Base-by-base conservation (phyloP, 2,329 filamentous ascomycete species). In the Sporothrix globosa region DNA sequence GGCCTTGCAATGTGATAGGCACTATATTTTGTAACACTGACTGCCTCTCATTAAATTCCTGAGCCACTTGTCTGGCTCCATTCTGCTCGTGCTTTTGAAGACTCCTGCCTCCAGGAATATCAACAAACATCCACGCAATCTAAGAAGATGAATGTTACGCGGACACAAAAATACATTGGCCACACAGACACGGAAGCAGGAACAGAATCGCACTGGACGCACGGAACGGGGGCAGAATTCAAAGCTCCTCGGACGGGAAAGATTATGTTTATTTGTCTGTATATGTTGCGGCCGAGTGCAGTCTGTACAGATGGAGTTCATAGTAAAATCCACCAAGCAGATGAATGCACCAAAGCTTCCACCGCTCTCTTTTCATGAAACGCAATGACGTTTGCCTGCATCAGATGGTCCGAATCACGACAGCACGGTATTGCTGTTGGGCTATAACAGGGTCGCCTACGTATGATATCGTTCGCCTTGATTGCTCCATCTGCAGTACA, bases 361-460 rank as follows among this genome's bases (percentile, higher is more conserved):
- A 14, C 7, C 34, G 4, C 46, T 3, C 52, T 27, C 7, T 65
- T 65, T 19, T 21, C 44, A 50, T 50, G 44, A 65, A 65, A 65
- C 61, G 61, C 24, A 50, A 50, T 50, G 44, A 24, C 44, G 61
- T 65, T 14, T 50, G 34, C 44, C 44, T 65, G 61, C 61, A 50
- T 50, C 50, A 27, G 44, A 19, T 14, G 44, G 58, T 27, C 44
- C 24, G 44, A 50, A 50, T 9, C 46, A 65, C 60, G 17, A 19
- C 61, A 34, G 44, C 44, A 34, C n/a, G 27, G 1, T 30, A 39
- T 10, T 39, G 39, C 58, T 65, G 7, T 21, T n/a, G 21, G 60
- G 39, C 41, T 63, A 21, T 48, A 13, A 24, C 14, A 65, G 7
- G 61, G 11, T 27, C 4, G 7, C 44, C 17, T 17, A n/a, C 10